Conservation (phyloP, 805 yeast species). For the Wickerhamomyces bisporus region DNA sequence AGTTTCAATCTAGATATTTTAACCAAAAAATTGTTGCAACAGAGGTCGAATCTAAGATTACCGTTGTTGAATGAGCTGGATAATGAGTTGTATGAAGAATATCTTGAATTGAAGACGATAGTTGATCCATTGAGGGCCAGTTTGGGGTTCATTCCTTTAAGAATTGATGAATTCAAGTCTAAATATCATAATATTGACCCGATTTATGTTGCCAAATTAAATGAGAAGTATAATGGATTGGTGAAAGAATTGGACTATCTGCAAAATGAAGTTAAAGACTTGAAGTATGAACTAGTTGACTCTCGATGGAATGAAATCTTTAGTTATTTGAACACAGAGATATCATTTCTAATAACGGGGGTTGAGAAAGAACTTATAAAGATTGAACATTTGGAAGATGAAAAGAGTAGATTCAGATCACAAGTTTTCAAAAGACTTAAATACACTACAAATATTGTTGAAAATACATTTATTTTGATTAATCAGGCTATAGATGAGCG, state of each 20-base stretch:
- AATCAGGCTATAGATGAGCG: slow-evolving; percentile 38
- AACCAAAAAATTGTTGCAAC: slow-evolving; percentile 26
- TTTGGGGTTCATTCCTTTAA: slow-evolving; percentile 45
- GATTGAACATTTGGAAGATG: slow-evolving; percentile 19
- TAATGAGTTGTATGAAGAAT: slow-evolving; percentile 36
- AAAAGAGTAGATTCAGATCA: slow-evolving; percentile 13
- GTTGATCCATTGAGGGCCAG: slow-evolving; percentile 48
- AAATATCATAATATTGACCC: slow-evolving; percentile 14
- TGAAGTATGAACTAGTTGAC: slow-evolving; percentile 45
- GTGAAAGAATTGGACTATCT: slow-evolving; percentile 37
- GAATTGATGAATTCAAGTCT: slow-evolving; percentile 39
- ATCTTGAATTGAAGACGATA: slow-evolving; percentile 34
- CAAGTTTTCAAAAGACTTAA: slow-evolving; percentile 29
- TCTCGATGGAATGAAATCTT: slow-evolving; percentile 53
- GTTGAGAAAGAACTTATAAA: slow-evolving; percentile 23
- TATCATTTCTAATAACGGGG: slow-evolving; percentile 25
- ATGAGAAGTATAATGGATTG: slow-evolving; percentile 35
- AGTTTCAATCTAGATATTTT: slow-evolving; percentile 30
- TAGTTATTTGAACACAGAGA: slow-evolving; percentile 39
- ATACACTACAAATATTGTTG: slow-evolving; percentile 34
- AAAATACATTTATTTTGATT: slow-evolving; percentile 33
- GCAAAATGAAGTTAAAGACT: slow-evolving; percentile 32
- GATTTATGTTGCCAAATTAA: slow-evolving; percentile 25
- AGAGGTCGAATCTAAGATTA: slow-evolving; percentile 27
- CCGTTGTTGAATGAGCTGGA: slow-evolving; percentile 38